Evolutionary conservation across 306 rosid species (phyloP), one percentile per base, ranked within the genome.

Genomic region (Hippophae rhamnoides): DNA sequence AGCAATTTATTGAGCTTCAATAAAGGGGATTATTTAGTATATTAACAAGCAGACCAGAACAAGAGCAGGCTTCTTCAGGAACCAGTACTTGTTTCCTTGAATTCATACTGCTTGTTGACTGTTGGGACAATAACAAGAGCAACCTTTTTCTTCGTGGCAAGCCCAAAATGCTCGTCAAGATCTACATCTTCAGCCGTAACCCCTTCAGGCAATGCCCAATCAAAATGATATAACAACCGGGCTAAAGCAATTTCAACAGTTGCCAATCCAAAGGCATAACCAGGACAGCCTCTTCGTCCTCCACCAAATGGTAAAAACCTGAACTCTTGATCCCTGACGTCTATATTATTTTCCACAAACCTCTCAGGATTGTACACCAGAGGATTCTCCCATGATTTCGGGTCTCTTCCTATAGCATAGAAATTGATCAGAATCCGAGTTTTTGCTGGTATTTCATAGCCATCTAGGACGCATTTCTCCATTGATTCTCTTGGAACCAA

Each of bases 251-350:
- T 58, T 68, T 78, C 74, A 0, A 67, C 60, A 0, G 74, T 78
- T 31, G 64, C 83, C 5, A 70, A 57, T 8, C 56, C 74, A 38
- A 70, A 60, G 3, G 44, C 47, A 38, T 12, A 74, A 41, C 79
- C 74, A 0, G 83, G 80, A 59, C 72, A 78, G 7, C 71, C 76
- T 71, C 83, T 70, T 50, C 79, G 69, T 54, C 83, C 80, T 54
- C 57, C 74, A 3, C 80, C 83, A 53, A 74, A 78, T 7, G 80
- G 77, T 41, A 78, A 40, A 69, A 67, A 71, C 74, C 46, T 57
- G 7, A 67, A 78, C 27, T 78, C 77, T 13, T 50, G 65, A 18
- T 68, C 74, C 41, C 54, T 64, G 18, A 45, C 45, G 1, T 64
- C 80, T 6, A 41, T 54, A 8, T 12, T 14, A 2, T 9, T 46